Evolutionary conservation across 148 eudicot genomes (phyloP).

Genomic region (Linanthus parryae): DNA sequence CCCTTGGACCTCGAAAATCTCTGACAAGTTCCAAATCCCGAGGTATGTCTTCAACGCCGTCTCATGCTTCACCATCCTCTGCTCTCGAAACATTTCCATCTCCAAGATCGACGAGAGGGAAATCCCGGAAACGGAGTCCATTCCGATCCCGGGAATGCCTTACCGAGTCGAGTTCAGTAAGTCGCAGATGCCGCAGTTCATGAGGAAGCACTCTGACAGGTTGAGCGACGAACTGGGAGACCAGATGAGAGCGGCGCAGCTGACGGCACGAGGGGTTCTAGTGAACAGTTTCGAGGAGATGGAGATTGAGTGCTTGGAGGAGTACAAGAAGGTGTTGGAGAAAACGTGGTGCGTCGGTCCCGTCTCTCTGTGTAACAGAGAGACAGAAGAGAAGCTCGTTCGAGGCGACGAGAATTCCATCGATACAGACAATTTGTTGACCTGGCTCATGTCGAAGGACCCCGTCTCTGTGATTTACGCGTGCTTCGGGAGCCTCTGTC

Average conservation of each 20-base stretch:
- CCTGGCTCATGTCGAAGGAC: not conserved
- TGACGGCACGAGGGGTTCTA: not conserved
- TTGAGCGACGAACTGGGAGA: not conserved
- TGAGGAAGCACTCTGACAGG: not conserved
- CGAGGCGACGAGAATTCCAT: constrained; percentile 2
- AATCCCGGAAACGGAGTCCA: constrained; percentile 5
- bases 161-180: constrained; percentile 21
- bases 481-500: constrained; percentile 4
- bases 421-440: too few relatives aligned
- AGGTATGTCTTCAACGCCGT: constrained; percentile 21
- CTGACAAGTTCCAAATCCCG: constrained; percentile 20
- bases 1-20: constrained; percentile 24
- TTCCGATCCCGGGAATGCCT: constrained; percentile 21
- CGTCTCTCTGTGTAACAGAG: constrained; percentile 7
- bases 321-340: not conserved
- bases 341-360: constrained; percentile 5
- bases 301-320: not conserved
- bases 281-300: constrained; percentile 7
- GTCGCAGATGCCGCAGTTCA: constrained; percentile 16
- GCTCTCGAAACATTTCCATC: constrained; percentile 9
- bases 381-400: not conserved
- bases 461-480: not conserved
- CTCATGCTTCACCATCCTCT: constrained; percentile 18
- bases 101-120: constrained; percentile 2
- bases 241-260: constrained; percentile 1